Conservation (phyloP, 2,329 filamentous ascomycete genomes). For the Ramichloridium luteum region DNA sequence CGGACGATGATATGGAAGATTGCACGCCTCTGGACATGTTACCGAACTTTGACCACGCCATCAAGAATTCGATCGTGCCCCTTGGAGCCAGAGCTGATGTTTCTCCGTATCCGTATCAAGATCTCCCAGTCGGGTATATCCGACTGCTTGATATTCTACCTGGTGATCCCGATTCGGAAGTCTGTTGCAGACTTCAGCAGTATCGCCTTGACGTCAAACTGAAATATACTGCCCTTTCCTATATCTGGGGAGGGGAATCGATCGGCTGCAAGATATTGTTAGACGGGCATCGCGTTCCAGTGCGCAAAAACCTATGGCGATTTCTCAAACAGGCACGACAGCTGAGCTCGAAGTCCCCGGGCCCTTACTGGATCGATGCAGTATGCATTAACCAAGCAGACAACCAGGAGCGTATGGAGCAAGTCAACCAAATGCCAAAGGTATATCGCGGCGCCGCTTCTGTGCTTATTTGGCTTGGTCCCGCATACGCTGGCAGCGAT, state of each 20-base stretch:
- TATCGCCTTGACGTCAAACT: no score
- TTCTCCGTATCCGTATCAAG: no score
- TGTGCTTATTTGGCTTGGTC: constrained; percentile 10
- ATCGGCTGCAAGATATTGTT: constrained; percentile 2
- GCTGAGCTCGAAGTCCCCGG: background rate
- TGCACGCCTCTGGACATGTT: no score
- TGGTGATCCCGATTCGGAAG: no score
- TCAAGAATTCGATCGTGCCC: no score
- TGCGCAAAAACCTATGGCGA: constrained; percentile 8
- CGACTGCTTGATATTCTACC: no score
- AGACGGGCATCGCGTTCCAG: constrained; percentile 1
- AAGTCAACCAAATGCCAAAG: constrained; percentile 7
- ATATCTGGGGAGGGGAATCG: constrained; percentile 7
- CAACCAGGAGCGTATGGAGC: constrained; percentile 4
- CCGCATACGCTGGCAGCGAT: constrained; percentile 3
- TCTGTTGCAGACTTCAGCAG: no score
- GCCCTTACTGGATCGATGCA: constrained; percentile 9
- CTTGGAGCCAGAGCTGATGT: no score
- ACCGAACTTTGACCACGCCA: no score
- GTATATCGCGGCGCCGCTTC: constrained; percentile 7
- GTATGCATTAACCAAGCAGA: constrained; percentile 10
- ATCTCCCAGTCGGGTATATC: no score
- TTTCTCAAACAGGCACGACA: constrained; percentile 5
- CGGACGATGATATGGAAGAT: no score
- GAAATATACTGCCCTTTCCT: constrained; percentile 9